phyloP scores from a whole-genome alignment of 148 eudicot species.

The Cornus florida region DNA sequence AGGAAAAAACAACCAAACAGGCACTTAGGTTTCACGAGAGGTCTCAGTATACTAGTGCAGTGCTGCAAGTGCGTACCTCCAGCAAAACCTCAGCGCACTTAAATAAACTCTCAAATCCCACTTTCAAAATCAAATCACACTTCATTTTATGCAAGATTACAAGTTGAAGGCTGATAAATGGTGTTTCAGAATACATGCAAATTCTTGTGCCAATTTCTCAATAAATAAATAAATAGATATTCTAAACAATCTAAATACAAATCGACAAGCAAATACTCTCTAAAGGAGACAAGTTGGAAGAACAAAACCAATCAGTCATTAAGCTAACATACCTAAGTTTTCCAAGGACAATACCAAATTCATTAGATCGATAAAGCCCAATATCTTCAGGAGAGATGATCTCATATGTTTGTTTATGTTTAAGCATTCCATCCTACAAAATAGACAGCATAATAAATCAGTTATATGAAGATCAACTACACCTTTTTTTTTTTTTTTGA shows the following conservation, averaged over 20 bases:
- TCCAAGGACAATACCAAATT: conserved; percentile 95
- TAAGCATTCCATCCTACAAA: conserved; percentile 92
- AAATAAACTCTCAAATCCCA: too few species aligned
- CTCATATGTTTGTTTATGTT: conserved; percentile 84
- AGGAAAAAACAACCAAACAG: too few species aligned
- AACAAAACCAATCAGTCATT: not conserved
- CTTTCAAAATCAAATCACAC: not conserved
- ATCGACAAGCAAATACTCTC: not conserved
- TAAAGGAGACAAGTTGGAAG: not conserved
- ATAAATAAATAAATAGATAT: not conserved
- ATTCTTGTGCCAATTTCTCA: not conserved
- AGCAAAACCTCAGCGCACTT: too few species aligned
- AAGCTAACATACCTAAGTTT: conserved; percentile 67
- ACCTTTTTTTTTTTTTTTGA: too few species aligned
- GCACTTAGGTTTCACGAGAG: too few species aligned
- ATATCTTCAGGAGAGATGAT: conserved; percentile 95
- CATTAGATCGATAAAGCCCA: conserved; percentile 80
- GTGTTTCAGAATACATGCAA: not conserved
- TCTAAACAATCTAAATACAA: not conserved
- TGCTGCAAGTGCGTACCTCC: too few species aligned
- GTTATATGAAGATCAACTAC: not conserved
- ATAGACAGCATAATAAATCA: not conserved
- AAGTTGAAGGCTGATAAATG: not conserved
- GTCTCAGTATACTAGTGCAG: too few species aligned
- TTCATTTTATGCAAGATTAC: not conserved